Base-by-base conservation (phyloP, 305 asterid genomes). In the Nicotiana rustica region DNA sequence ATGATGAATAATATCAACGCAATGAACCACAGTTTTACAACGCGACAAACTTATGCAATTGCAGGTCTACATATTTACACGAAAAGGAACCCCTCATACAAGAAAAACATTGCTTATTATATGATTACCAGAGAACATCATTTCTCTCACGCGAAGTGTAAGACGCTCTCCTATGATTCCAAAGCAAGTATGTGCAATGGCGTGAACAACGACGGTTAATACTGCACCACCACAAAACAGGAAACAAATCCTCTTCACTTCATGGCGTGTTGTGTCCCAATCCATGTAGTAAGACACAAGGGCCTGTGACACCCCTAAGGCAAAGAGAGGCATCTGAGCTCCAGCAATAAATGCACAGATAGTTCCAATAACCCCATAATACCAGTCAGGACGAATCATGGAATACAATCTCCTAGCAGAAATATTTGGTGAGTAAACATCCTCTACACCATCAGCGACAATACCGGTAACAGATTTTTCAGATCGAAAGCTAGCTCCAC, bases 231-330 rank as follows among this genome's bases (percentile, higher is more conserved):
- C 94, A 66, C 93, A 89, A 88, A 97, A 97, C 71, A 97, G 97
- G 86, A 95, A 84, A 29, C 95, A 85, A 38, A 92, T 95, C 88
- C 93, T 97, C 90, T 85, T 93, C 19, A 97, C 95, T 87, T 93
- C 98, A 14, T 89, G 91, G 10, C 91, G 90, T 66, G 99, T 96
- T 3, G 97, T 95, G 15, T 92, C 97, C 99, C 99, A 97, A 38
- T 95, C 99, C 99, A 93, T 92, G 92, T 97, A 97, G 88, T 91
- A 95, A 65, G 99, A 93, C 7, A 93, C 98, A 19, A 97, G 98
- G 78, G 99, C 98, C 84, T 97, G 96, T 82, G 97, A 92, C 82
- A 97, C 97, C 25, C 99, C 99, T 4, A 97, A 90, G 29, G 98
- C 99, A 69, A 97, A 97, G 9, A 97, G 97, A 31, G 99, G 99